Conservation (phyloP, 306 rosid genomes). For the Crotalaria pallida region DNA sequence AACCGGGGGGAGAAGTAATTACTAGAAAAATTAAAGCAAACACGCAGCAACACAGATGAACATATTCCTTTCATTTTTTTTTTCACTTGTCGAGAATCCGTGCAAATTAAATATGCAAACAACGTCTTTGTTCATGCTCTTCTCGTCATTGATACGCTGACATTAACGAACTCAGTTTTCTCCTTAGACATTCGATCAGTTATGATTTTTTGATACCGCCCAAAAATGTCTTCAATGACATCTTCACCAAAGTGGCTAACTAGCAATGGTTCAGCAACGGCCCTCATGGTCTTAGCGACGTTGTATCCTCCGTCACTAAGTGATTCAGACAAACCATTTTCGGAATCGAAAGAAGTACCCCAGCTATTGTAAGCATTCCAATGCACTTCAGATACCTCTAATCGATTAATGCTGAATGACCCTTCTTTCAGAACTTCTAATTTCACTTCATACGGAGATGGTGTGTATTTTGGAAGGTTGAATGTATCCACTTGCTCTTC, state of each 20-base stretch:
- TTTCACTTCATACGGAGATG: constrained; percentile 42
- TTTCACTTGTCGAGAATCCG: no score
- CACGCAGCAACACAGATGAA: neutral
- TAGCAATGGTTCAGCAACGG: constrained; percentile 43
- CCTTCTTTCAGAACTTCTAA: constrained; percentile 42
- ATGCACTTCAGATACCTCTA: constrained; percentile 23
- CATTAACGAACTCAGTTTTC: constrained; percentile 19
- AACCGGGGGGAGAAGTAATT: no score
- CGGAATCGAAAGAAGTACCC: constrained; percentile 4
- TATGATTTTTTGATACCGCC: constrained; percentile 21
- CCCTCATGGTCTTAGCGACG: constrained; percentile 36
- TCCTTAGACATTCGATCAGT: constrained; percentile 35
- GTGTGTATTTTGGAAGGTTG: constrained; percentile 53
- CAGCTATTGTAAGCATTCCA: constrained; percentile 29
- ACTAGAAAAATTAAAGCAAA: neutral
- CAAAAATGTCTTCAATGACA: constrained; percentile 38
- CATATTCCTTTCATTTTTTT: neutral
- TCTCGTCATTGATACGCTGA: constrained; percentile 24
- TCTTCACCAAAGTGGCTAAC: constrained; percentile 37
- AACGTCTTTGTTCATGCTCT: neutral
- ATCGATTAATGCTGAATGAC: constrained; percentile 29
- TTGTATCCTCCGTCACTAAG: constrained; percentile 12
- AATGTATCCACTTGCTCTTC: constrained; percentile 42
- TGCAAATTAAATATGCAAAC: neutral
- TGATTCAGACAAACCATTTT: neutral